Conservation (phyloP, 768 basidiomycete species). For the Clavulina sp. region DNA sequence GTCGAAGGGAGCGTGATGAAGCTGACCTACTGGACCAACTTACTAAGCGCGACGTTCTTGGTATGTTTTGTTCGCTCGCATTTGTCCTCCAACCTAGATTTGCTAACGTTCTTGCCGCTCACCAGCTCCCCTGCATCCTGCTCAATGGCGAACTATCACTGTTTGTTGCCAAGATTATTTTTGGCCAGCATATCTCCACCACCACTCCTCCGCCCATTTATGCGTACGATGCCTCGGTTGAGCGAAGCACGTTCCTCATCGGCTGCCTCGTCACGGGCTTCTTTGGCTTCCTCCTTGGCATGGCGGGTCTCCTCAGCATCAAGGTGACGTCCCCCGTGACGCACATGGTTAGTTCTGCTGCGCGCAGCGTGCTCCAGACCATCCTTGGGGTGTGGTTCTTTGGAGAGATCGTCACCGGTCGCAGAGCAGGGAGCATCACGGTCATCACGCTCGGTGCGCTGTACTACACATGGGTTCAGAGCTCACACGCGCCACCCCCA, state of each 20-base stretch:
- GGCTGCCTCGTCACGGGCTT: conserved; percentile 51
- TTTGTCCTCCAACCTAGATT: too few species aligned
- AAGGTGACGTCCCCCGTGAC: conserved; percentile 53
- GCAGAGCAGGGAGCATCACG: conserved; percentile 43
- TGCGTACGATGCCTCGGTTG: too few species aligned
- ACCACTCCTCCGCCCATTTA: too few species aligned
- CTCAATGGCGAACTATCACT: conserved; percentile 34
- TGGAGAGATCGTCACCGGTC: conserved; percentile 53
- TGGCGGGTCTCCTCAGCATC: conserved; percentile 65
- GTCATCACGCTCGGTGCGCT: conserved; percentile 53
- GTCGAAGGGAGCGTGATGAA: conserved; percentile 52
- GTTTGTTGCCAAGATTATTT: too few species aligned
- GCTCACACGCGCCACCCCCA: conserved; percentile 7
- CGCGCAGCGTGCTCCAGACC: conserved; percentile 69
- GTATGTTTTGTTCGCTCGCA: too few species aligned
- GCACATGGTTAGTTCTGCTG: conserved; percentile 65
- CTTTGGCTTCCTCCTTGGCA: conserved; percentile 63
- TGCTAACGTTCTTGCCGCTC: too few species aligned
- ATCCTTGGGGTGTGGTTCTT: conserved; percentile 62
- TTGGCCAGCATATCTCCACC: too few species aligned
- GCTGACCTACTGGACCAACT: conserved; percentile 63
- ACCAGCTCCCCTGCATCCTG: conserved; percentile 44
- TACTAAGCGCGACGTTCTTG: conserved; percentile 37
- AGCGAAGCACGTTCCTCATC: conserved; percentile 35
- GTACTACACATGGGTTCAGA: conserved; percentile 44